Evolutionary conservation across 352 stramenopile species (phyloP), one percentile per base, ranked within the genome.

Genomic region (Phytophthora fragariaefolia): DNA sequence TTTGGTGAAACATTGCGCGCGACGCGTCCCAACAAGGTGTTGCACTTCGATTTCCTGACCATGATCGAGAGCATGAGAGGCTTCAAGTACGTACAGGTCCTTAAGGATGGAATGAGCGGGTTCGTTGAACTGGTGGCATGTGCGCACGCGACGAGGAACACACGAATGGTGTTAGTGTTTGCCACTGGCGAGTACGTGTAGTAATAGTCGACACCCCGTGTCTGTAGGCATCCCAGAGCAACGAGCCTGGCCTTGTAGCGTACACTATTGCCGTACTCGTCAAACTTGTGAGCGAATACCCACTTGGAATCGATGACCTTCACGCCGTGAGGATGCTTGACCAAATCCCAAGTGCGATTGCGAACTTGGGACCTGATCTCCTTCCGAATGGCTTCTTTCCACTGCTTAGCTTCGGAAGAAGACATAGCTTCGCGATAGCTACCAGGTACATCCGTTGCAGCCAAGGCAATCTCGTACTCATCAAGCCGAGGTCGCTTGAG

Each of bases 111-210:
- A n/a, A n/a, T n/a, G n/a, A n/a, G n/a, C n/a, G n/a, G n/a, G n/a
- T n/a, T n/a, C n/a, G n/a, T n/a, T n/a, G n/a, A n/a, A n/a, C n/a
- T n/a, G n/a, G n/a, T n/a, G n/a, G n/a, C n/a, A n/a, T n/a, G n/a
- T n/a, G n/a, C n/a, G n/a, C n/a, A n/a, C n/a, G n/a, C n/a, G n/a
- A n/a, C n/a, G 3, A 79, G 28, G 26, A 77, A 72, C 20, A 67
- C 20, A 1, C 70, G 47, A 28, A 82, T 55, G 10, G 64, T 66
- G 8, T 58, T 49, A 4, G 63, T 46, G 46, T 52, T 63, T 12
- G 58, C 65, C 24, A 76, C 69, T 15, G 73, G 69, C 12, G 63
- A 61, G 52, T 73, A 76, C 6, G 64, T 76, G 5, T 79, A n/a
- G 4, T 9, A 27, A 34, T 68, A 79, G 49, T 79, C 66, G 4